Base-by-base conservation (phyloP, 352 stramenopile genomes). In the Globisporangium apiculatum region DNA sequence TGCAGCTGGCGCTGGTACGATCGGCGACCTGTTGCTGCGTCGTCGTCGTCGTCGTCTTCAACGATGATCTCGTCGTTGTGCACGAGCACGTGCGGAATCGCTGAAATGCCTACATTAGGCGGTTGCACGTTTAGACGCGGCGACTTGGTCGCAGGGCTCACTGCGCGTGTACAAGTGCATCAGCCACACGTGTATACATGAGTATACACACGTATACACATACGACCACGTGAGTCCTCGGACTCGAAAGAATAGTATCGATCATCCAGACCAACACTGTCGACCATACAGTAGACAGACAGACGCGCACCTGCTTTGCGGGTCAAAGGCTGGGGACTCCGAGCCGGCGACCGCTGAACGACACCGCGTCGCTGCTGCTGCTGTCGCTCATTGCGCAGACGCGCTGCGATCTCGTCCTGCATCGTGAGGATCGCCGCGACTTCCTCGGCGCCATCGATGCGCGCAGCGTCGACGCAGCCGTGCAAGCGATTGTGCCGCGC, bases 401-500 rank as follows among this genome's bases (percentile, higher is more conserved):
- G 50, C 17, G 46, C n/a, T 14, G 14, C 36, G 6, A 62, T 31
- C 3, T 36, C 35, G n/a, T 62, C 57, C 11, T 62, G 57, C n/a
- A 56, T 37, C 0, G 31, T 12, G 4, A 57, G 35, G 8, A 62
- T 41, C n/a, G 45, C 49, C 0, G 11, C 14, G 4, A 62, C 57
- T 42, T 62, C 57, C 7, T 36, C 47, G 1, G 48, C 31, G 0
- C 50, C 37, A 1, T 60, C 36, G n/a, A 24, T 50, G 35, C 36
- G 38, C 4, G 42, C 18, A 1, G 12, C 15, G 15, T 36, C 24
- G 18, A 40, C 31, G 51, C 43, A 37, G 12, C 58, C 62, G 48
- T 74, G 65, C 40, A 76, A 68, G 10, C 47, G 48, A 10, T 61
- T 56, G 48, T 89, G 76, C 5, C 66, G 73, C 45, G 61, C 60